These are phyloP conservation scores for Moesziomyces sp. DNA, from an alignment of 1,284 basidiomycete species.

Conservation along the genomic window DNA sequence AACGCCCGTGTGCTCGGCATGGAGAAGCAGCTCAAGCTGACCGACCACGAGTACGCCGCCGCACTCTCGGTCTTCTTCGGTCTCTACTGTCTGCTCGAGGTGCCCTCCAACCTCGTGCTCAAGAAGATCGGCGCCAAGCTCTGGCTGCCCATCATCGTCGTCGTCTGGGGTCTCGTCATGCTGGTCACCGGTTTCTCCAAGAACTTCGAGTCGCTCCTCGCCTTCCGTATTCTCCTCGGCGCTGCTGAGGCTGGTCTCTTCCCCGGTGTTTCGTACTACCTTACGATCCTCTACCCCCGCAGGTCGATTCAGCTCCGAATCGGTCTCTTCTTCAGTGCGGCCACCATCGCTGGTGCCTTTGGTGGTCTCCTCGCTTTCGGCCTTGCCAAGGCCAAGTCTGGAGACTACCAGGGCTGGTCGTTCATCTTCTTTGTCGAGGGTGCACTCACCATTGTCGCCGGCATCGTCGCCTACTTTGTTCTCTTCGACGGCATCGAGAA, in stretches of 20 bases:
- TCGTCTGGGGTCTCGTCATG: slow-evolving; percentile 69
- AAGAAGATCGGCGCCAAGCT: slow-evolving; percentile 68
- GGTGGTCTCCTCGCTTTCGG: slow-evolving; percentile 67
- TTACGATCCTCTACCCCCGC: slow-evolving; percentile 51
- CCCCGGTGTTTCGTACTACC: slow-evolving; percentile 49
- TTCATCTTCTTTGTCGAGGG: slow-evolving; percentile 71
- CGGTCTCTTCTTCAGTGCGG: slow-evolving; percentile 59
- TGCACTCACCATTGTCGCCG: slow-evolving; percentile 69
- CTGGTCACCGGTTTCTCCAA: slow-evolving; percentile 68
- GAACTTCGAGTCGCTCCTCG: slow-evolving; percentile 67
- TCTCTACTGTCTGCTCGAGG: slow-evolving; percentile 77
- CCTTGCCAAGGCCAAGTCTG: slow-evolving; percentile 59
- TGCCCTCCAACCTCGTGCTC: slow-evolving; percentile 75
- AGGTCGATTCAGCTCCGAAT: slow-evolving; percentile 50
- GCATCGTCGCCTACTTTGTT: slow-evolving; percentile 65
- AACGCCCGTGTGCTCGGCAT: slow-evolving; percentile 75
- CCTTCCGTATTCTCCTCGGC: slow-evolving; percentile 68
- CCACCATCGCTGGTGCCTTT: slow-evolving; percentile 70
- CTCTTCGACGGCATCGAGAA: slow-evolving; percentile 48
- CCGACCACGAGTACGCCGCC: slow-evolving; percentile 71
- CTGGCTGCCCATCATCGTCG: slow-evolving; percentile 64
- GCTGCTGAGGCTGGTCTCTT: slow-evolving; percentile 60
- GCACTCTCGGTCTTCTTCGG: slow-evolving; percentile 69
- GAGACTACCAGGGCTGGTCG: slow-evolving; percentile 33
- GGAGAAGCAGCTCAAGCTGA: slow-evolving; percentile 54